A percentile compares a stretch with the other conserved stretches of the same genome.
Evolutionary conservation across 2,329 filamentous ascomycete genomes (phyloP).

Genomic region (Cyphellophora attinorum): DNA sequence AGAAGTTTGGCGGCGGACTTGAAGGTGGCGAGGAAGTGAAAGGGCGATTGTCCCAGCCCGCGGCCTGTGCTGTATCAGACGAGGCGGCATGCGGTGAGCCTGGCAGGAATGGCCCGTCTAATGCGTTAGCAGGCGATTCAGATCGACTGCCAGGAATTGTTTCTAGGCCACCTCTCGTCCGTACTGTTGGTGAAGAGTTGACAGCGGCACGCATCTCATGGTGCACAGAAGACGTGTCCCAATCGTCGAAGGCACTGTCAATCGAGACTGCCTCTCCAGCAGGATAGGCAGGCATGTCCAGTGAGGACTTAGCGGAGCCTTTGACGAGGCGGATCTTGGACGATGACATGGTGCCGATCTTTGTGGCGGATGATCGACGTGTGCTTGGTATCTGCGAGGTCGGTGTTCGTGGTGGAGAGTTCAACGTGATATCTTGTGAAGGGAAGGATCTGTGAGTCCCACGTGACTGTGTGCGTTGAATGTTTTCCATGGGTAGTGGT

Average conservation of each 20-base stretch:
- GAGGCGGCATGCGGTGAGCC: slow-evolving; percentile 13
- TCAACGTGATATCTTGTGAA: slow-evolving; percentile 16
- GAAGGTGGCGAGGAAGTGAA: slow-evolving; percentile 16
- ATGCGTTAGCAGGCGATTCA: slow-evolving; percentile 15
- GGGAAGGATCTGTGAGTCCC: slow-evolving; percentile 11
- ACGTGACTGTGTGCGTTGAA: slow-evolving; percentile 6
- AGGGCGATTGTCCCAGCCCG: slow-evolving; percentile 12
- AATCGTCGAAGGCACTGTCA: slow-evolving; percentile 16
- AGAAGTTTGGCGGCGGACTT: slow-evolving; percentile 20
- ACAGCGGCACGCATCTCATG: slow-evolving; percentile 17
- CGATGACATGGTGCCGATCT: slow-evolving; percentile 6
- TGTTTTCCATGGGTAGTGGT: slow-evolving; percentile 6
- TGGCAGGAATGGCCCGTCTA: slow-evolving; percentile 17
- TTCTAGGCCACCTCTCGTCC: slow-evolving; percentile 12
- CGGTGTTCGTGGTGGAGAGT: slow-evolving; percentile 17
- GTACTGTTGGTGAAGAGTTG: slow-evolving; percentile 15
- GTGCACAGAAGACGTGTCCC: slow-evolving; percentile 18
- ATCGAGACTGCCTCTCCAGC: slow-evolving; percentile 13
- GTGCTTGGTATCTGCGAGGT: slow-evolving; percentile 9
- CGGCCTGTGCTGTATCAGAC: slow-evolving; percentile 8
- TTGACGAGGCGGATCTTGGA: slow-evolving; percentile 12
- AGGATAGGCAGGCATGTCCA: slow-evolving; percentile 13
- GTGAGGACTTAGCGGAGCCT: slow-evolving; percentile 16
- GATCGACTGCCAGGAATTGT: slow-evolving; percentile 20
- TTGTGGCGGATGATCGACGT: slow-evolving; percentile 13